phyloP scores from a whole-genome alignment of 352 stramenopile genomes.

The Pythium biforme region DNA sequence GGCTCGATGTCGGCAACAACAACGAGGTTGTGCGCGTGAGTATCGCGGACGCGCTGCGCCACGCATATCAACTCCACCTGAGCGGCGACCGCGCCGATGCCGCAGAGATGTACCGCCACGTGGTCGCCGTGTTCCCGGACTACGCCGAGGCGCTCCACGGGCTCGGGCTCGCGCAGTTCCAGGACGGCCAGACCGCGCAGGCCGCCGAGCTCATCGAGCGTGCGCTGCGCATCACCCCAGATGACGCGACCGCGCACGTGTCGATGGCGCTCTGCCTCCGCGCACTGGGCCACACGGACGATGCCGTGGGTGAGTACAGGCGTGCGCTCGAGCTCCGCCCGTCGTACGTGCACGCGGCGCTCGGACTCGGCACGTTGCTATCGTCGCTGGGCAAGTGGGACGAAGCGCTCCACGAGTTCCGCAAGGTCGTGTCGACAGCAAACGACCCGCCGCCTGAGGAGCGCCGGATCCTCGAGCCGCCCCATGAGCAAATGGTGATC shows the following conservation, averaged over 20 bases:
- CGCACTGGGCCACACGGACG: conserved; percentile 31
- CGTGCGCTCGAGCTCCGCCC: conserved; percentile 52
- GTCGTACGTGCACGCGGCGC: conserved; percentile 36
- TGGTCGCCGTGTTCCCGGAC: conserved; percentile 54
- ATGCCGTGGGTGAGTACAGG: conserved; percentile 51
- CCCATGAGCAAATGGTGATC: conserved; percentile 32
- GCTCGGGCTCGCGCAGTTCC: conserved; percentile 45
- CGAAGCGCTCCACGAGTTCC: conserved; percentile 53
- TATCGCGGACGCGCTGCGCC: conserved; percentile 42
- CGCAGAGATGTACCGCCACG: conserved; percentile 42
- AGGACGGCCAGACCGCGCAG: conserved; percentile 34
- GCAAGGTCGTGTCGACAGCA: conserved; percentile 34
- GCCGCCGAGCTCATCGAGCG: conserved; percentile 39
- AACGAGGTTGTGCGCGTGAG: conserved; percentile 31
- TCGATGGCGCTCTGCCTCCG: conserved; percentile 55
- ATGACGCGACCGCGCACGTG: conserved; percentile 50
- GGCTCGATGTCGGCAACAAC: conserved; percentile 9
- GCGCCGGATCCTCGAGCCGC: conserved; percentile 8
- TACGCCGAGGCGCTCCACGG: conserved; percentile 48
- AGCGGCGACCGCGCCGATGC: conserved; percentile 29
- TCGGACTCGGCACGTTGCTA: conserved; percentile 55
- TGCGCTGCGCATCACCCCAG: conserved; percentile 45
- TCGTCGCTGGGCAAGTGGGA: conserved; percentile 52
- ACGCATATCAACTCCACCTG: conserved; percentile 41
- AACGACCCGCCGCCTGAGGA: conserved; percentile 20